Conservation (phyloP, 139 green algal species). For the Coccomyxa sp. region DNA sequence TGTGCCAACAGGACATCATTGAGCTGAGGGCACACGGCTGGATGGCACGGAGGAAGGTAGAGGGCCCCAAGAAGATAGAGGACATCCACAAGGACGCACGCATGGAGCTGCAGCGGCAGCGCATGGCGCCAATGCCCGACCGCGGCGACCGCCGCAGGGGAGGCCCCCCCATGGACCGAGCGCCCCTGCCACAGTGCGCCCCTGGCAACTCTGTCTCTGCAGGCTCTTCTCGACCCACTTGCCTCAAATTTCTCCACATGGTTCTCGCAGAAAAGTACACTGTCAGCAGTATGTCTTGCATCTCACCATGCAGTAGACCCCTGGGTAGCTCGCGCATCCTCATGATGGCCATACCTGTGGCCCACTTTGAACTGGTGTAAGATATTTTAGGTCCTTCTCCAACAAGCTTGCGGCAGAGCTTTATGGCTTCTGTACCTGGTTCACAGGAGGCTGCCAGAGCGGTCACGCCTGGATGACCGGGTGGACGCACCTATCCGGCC, state of each 20-base stretch:
- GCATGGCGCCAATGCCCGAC: constrained; percentile 1
- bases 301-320: no score
- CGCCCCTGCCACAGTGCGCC: neutral
- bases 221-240: no score
- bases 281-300: no score
- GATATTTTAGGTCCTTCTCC: no score
- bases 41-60: constrained; percentile 68
- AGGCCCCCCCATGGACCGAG: neutral
- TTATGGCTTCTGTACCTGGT: no score
- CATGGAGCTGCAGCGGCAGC: constrained; percentile 26
- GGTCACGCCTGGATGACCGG: constrained; percentile 16
- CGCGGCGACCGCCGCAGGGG: constrained; percentile 1
- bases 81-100: constrained; percentile 63
- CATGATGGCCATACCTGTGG: no score
- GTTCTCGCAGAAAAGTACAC: no score
- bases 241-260: no score
- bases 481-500: constrained; percentile 39
- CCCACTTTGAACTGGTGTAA: no score
- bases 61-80: constrained; percentile 89
- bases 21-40: constrained; percentile 57
- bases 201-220: no score
- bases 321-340: no score
- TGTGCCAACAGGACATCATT: constrained; percentile 48
- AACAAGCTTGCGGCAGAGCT: no score
- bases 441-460: neutral